phyloP scores from a whole-genome alignment of 768 basidiomycete species.

The Lentinula detonsa region DNA sequence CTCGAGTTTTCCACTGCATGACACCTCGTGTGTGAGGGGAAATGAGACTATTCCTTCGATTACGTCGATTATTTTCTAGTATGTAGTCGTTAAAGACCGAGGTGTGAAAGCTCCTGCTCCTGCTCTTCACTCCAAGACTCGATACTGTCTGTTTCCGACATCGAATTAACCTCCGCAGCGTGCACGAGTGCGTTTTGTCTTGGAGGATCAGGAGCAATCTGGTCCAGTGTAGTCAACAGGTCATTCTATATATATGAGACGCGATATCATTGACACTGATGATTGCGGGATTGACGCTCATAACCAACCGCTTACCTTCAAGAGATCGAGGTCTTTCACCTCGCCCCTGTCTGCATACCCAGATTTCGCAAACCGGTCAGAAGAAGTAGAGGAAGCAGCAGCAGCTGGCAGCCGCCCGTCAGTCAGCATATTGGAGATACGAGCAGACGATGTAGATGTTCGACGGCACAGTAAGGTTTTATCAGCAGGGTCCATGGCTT shows the following conservation, averaged over 20 bases:
- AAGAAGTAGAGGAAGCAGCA: not conserved
- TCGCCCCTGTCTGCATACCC: not conserved
- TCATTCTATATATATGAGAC: not conserved
- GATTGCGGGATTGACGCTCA: too few relatives aligned
- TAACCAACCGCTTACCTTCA: not conserved
- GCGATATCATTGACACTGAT: not conserved
- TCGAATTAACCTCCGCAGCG: not conserved
- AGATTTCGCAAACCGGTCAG: not conserved
- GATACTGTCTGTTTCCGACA: not conserved
- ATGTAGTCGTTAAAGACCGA: not conserved
- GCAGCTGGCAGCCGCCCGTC: not conserved
- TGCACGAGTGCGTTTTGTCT: not conserved
- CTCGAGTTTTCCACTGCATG: too few relatives aligned
- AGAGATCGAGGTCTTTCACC: not conserved
- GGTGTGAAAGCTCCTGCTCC: not conserved
- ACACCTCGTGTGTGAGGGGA: too few relatives aligned
- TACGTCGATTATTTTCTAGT: too few relatives aligned
- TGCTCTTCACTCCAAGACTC: not conserved
- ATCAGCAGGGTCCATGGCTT: not conserved
- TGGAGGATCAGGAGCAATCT: not conserved
- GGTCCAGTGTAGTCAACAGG: not conserved
- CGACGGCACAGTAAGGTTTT: not conserved
- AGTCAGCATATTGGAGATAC: not conserved
- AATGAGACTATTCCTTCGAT: too few relatives aligned
- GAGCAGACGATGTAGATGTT: not conserved